A percentile compares a stretch with the other conserved stretches of the same genome.
Conservation (phyloP, 768 basidiomycete genomes). For the Russula griseocarnosa region DNA sequence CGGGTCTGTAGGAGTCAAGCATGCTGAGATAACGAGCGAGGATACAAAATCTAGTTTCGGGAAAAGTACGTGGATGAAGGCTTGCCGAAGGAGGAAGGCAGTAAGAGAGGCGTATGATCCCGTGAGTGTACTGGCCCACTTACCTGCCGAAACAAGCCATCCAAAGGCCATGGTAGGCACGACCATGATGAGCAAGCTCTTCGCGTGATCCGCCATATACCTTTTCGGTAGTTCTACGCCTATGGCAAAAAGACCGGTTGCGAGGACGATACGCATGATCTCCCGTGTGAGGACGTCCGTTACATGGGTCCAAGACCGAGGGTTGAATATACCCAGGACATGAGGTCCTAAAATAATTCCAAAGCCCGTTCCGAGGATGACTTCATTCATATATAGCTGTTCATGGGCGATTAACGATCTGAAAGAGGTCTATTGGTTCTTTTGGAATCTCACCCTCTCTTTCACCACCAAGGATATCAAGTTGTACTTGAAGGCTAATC, state of each 20-base stretch:
- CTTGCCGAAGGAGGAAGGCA: slow-evolving; percentile 35
- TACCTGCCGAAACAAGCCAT: slow-evolving; percentile 74
- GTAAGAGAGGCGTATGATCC: not conserved
- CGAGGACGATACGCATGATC: slow-evolving; percentile 83
- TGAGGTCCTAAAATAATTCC: slow-evolving; percentile 69
- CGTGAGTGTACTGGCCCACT: slow-evolving; percentile 23
- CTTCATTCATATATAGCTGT: slow-evolving; percentile 87
- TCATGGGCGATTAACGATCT: not conserved
- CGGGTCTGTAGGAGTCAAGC: slow-evolving; percentile 91
- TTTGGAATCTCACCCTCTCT: slow-evolving; percentile 53
- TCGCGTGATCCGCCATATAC: slow-evolving; percentile 79
- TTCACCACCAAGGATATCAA: slow-evolving; percentile 78
- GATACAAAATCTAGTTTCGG: slow-evolving; percentile 68
- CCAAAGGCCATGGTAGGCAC: slow-evolving; percentile 83
- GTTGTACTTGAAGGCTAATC: slow-evolving; percentile 61
- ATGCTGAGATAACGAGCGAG: slow-evolving; percentile 81
- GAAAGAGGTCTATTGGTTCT: not conserved
- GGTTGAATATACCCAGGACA: slow-evolving; percentile 66
- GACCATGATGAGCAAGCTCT: slow-evolving; percentile 63
- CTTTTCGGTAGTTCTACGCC: slow-evolving; percentile 87
- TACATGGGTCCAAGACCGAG: slow-evolving; percentile 61
- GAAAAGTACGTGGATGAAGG: slow-evolving; percentile 65
- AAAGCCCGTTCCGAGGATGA: slow-evolving; percentile 80
- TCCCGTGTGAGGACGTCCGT: slow-evolving; percentile 72
- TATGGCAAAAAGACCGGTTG: slow-evolving; percentile 88